Conservation (phyloP, 2,329 filamentous ascomycete species). For the Alternaria solani region DNA sequence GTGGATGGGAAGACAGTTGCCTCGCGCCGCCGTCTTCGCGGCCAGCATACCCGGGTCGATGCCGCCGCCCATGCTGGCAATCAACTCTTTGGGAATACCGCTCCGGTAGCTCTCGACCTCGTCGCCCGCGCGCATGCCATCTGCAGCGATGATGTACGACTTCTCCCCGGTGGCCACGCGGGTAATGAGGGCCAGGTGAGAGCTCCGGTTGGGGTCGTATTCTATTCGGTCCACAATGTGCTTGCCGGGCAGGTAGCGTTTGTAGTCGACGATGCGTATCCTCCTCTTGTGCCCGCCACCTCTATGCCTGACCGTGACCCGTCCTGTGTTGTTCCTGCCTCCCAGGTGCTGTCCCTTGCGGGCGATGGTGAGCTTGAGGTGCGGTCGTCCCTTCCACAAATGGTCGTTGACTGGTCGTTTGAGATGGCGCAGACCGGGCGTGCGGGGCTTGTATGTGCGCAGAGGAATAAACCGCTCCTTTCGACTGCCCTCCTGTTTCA, state of each 20-base stretch:
- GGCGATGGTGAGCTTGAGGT: conserved; percentile 82
- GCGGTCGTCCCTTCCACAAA: conserved; percentile 91
- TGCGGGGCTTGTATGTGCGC: conserved; percentile 91
- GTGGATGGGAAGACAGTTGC: conserved; percentile 93
- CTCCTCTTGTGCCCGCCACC: conserved; percentile 92
- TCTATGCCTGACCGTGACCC: conserved; percentile 87
- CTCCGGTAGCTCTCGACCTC: conserved; percentile 89
- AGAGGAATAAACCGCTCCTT: conserved; percentile 59
- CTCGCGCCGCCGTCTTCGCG: conserved; percentile 89
- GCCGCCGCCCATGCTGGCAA: conserved; percentile 89
- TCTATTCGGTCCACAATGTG: conserved; percentile 94
- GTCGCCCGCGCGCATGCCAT: conserved; percentile 92
- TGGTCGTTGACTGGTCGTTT: conserved; percentile 94
- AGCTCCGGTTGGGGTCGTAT: conserved; percentile 91
- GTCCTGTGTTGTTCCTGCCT: conserved; percentile 86
- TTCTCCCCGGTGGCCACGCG: conserved; percentile 76
- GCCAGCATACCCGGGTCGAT: conserved; percentile 96
- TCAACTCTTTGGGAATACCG: conserved; percentile 85
- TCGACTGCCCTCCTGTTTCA: conserved; percentile 37
- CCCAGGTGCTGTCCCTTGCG: conserved; percentile 94
- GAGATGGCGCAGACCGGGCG: conserved; percentile 90
- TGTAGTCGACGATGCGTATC: conserved; percentile 91
- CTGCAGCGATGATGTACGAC: conserved; percentile 93
- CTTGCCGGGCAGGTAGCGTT: conserved; percentile 77
- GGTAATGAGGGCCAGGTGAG: conserved; percentile 88